phyloP scores from a whole-genome alignment of 139 green algal genomes.

The Chlamydomonas urium region DNA sequence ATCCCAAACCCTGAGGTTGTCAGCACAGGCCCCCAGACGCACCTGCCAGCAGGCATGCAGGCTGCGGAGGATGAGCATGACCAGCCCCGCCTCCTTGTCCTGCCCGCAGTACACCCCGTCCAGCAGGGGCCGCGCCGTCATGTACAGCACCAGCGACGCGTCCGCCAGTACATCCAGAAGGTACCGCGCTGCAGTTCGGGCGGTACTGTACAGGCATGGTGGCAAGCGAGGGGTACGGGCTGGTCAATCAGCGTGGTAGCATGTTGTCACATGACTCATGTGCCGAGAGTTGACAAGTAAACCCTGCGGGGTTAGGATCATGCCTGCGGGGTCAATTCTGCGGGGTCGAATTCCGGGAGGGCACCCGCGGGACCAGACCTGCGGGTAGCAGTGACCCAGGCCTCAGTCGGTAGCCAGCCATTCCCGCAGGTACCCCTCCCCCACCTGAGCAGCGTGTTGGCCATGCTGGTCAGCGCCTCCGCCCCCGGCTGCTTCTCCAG shows the following conservation, averaged over 20 bases:
- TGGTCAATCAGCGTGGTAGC: too few species aligned
- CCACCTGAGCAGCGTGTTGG: not conserved
- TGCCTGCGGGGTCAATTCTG: too few species aligned
- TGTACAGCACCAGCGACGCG: slow-evolving; percentile 33
- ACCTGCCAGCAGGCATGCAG: slow-evolving; percentile 23
- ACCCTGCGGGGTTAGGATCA: too few species aligned
- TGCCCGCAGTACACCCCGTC: slow-evolving; percentile 28
- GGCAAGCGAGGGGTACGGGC: not conserved
- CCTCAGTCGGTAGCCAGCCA: too few species aligned
- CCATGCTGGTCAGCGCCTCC: slow-evolving; percentile 18
- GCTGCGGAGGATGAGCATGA: slow-evolving; percentile 14
- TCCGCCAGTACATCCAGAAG: slow-evolving; percentile 37
- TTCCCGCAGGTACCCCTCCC: not conserved
- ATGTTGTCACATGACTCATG: not conserved
- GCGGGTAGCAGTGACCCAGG: too few species aligned
- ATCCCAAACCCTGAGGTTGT: too few species aligned
- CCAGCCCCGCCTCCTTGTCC: slow-evolving; percentile 30
- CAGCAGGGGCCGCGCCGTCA: slow-evolving; percentile 30
- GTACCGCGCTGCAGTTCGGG: not conserved
- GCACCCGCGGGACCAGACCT: too few species aligned
- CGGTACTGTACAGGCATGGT: not conserved
- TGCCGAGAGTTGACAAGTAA: too few species aligned
- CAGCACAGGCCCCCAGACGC: not conserved
- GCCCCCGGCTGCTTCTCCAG: slow-evolving; percentile 22
- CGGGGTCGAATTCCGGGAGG: too few species aligned